These are phyloP conservation scores for Dactylonectria estremocensis DNA, from an alignment of 2,329 filamentous ascomycete genomes.

Conservation along the genomic window DNA sequence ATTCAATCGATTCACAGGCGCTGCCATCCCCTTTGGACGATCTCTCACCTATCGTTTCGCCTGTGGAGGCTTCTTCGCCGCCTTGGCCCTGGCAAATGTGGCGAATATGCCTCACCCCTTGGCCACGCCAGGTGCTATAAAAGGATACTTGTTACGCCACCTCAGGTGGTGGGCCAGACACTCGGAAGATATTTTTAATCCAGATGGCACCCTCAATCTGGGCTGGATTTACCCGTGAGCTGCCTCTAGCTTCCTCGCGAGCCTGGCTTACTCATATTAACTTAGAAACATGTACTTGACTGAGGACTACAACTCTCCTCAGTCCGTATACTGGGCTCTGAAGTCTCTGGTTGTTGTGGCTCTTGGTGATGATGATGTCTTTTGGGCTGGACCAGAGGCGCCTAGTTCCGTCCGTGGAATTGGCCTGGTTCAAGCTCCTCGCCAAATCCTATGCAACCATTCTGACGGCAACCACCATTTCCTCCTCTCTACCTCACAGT, in stretches of 20 bases:
- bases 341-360: slow-evolving; percentile 9
- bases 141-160: slow-evolving; percentile 65
- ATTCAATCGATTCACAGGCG: no score
- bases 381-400: slow-evolving; percentile 14
- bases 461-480: slow-evolving; percentile 36
- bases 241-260: background rate
- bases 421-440: slow-evolving; percentile 43
- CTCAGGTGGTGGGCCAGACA: slow-evolving; percentile 64
- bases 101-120: slow-evolving; percentile 52
- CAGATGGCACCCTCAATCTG: slow-evolving; percentile 64
- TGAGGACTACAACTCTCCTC: slow-evolving; percentile 70
- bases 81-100: slow-evolving; percentile 58
- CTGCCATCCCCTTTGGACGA: no score
- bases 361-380: slow-evolving; percentile 1
- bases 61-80: slow-evolving; percentile 56
- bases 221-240: slow-evolving; percentile 51
- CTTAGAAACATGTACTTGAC: slow-evolving; percentile 64
- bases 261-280: background rate
- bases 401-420: background rate
- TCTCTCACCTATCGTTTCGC: no score
- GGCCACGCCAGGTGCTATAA: slow-evolving; percentile 56
- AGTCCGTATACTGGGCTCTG: slow-evolving; percentile 64
- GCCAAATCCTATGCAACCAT: slow-evolving; percentile 59
- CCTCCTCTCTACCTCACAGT: slow-evolving; percentile 31
- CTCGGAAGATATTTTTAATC: slow-evolving; percentile 57